Conservation (phyloP, 306 rosid genomes). For the Cicer pinnatifidum region DNA sequence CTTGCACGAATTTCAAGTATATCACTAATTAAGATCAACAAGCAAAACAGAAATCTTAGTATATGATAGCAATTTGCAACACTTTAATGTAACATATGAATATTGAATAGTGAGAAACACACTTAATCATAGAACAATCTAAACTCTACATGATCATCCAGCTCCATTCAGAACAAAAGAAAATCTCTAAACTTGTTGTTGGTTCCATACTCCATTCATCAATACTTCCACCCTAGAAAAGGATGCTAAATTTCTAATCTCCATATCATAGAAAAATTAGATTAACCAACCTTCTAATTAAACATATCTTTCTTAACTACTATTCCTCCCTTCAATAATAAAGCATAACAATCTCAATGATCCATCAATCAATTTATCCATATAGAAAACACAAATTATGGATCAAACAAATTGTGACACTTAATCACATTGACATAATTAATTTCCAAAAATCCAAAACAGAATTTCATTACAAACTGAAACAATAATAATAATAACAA, state of each 20-base stretch:
- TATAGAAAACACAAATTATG: constrained; percentile 38
- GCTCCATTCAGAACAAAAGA: neutral
- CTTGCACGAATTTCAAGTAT: constrained; percentile 19
- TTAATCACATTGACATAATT: constrained; percentile 42
- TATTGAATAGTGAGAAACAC: constrained; percentile 12
- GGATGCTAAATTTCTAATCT: constrained; percentile 27
- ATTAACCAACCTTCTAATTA: constrained; percentile 22
- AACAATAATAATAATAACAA: neutral
- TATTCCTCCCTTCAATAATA: constrained; percentile 17
- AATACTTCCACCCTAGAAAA: constrained; percentile 18
- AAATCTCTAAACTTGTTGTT: neutral
- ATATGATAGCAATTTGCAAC: constrained; percentile 27
- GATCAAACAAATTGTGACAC: constrained; percentile 40
- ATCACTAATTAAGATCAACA: constrained; percentile 15
- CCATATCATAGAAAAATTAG: constrained; percentile 8
- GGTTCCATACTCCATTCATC: constrained; percentile 29
- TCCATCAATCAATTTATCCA: constrained; percentile 38
- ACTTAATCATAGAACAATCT: neutral
- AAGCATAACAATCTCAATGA: constrained; percentile 42
- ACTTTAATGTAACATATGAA: constrained; percentile 8
- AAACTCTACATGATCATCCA: constrained; percentile 20
- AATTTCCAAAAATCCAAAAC: constrained; percentile 43
- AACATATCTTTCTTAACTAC: constrained; percentile 25
- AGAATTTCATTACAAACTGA: constrained; percentile 39
- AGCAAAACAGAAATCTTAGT: constrained; percentile 28